Percentiles rank a stretch among this genome's conserved stretches.
Evolutionary conservation across 176 grass and related monocot species (phyloP).

Genomic region (Leersia perrieri): DNA sequence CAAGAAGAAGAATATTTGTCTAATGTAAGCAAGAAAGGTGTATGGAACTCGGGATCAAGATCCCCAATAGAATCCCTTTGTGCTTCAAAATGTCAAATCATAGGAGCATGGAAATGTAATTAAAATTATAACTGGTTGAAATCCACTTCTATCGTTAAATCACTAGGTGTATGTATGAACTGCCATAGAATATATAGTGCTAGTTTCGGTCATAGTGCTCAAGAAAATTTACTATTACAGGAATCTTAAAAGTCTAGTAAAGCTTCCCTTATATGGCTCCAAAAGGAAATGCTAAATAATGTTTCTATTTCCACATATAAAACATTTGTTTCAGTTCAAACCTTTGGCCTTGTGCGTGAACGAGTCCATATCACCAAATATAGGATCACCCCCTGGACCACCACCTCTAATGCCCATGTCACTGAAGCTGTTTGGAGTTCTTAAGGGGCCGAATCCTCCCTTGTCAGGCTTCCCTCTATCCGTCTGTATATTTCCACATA

Average conservation of each 20-base stretch:
- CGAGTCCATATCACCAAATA: constrained; percentile 59
- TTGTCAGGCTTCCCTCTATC: constrained; percentile 63
- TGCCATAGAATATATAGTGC: background rate
- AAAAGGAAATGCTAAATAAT: background rate
- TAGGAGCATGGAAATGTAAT: background rate
- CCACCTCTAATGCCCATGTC: constrained; percentile 58
- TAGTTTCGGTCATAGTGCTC: background rate
- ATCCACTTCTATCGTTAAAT: background rate
- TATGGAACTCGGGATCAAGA: background rate
- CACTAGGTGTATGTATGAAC: background rate
- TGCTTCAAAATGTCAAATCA: background rate
- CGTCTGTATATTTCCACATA: constrained; percentile 41
- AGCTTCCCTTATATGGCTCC: background rate
- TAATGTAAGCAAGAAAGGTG: background rate
- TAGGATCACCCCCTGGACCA: constrained; percentile 51
- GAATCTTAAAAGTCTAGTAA: background rate
- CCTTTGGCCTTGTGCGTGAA: constrained; percentile 70
- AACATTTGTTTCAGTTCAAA: constrained; percentile 27
- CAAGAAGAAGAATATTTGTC: background rate
- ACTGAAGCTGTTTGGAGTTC: constrained; percentile 51
- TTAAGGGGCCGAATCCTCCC: constrained; percentile 51
- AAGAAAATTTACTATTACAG: background rate
- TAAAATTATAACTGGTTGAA: background rate
- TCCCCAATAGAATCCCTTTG: background rate
- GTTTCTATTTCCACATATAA: constrained; percentile 2